These are phyloP conservation scores for Penicillium egyptiacum DNA, from an alignment of 495 filamentous ascomycete species.

Conservation along the genomic window DNA sequence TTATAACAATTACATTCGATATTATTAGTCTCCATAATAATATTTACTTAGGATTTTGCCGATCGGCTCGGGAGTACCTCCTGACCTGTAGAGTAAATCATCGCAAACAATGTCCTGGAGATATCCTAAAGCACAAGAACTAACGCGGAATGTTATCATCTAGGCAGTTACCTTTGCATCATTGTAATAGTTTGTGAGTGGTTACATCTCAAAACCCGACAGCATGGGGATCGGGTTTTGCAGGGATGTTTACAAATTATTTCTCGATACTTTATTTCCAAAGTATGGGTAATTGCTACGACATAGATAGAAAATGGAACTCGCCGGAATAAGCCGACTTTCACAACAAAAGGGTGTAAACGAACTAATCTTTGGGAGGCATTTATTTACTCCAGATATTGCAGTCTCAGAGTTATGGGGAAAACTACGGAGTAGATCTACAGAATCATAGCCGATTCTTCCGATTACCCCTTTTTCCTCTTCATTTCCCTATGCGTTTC, in stretches of 20 bases:
- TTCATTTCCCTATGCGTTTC: neutral
- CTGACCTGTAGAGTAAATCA: neutral
- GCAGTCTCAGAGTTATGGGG: neutral
- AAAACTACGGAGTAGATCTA: conserved; percentile 8
- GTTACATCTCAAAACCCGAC: neutral
- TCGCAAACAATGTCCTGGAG: neutral
- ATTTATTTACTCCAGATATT: neutral
- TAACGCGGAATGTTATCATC: neutral
- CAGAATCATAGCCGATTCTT: neutral
- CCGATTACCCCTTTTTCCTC: conserved; percentile 5
- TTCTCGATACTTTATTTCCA: neutral
- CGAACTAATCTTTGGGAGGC: neutral
- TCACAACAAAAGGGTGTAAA: neutral
- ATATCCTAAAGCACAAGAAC: neutral
- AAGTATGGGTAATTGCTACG: neutral
- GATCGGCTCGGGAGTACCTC: neutral
- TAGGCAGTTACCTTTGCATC: neutral
- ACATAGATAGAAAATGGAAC: neutral
- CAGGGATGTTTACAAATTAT: neutral
- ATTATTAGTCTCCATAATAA: neutral
- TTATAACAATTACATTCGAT: neutral
- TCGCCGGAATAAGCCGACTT: neutral
- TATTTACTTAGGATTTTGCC: neutral
- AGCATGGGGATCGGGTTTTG: neutral
- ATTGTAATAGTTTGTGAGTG: neutral